These are phyloP conservation scores for baker's yeast (Saccharomyces cerevisiae) DNA, from an alignment of 805 yeast genomes.

Conservation along the genomic window DNA sequence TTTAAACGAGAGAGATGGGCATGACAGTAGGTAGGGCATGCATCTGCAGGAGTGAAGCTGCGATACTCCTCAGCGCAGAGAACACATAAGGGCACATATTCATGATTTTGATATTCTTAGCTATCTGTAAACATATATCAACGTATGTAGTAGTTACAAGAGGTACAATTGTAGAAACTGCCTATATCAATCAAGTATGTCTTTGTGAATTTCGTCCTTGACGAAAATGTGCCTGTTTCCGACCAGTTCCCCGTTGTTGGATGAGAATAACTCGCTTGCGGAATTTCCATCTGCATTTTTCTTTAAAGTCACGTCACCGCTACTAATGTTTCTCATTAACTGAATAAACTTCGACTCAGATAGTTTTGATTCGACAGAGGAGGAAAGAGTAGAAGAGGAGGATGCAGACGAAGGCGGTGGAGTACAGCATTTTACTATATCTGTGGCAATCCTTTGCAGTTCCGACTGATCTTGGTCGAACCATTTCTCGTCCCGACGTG, in stretches of 20 bases:
- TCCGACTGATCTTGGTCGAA: conserved; percentile 18
- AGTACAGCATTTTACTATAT: conserved; percentile 16
- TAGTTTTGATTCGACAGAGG: conserved; percentile 15
- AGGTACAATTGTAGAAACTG: not conserved
- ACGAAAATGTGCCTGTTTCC: conserved; percentile 25
- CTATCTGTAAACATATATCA: not conserved
- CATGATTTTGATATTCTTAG: not conserved
- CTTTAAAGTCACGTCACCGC: conserved; percentile 24
- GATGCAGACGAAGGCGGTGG: conserved; percentile 6
- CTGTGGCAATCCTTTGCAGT: conserved; percentile 22
- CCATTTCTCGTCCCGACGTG: not conserved
- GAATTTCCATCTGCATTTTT: conserved; percentile 5
- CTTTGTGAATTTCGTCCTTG: conserved; percentile 4
- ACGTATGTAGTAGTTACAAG: not conserved
- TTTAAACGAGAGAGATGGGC: not conserved
- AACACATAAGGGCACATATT: not conserved
- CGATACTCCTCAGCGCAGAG: not conserved
- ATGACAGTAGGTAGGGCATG: not conserved
- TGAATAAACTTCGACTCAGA: conserved; percentile 25
- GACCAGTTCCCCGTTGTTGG: conserved; percentile 17
- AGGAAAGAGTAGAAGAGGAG: not conserved
- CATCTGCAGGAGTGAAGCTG: not conserved
- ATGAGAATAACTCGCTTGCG: conserved; percentile 18
- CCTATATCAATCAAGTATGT: not conserved
- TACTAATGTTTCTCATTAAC: conserved; percentile 25